Percentiles rank a stretch among this genome's conserved stretches.
phyloP scores from a whole-genome alignment of 805 yeast species.

The Pichia nanzhaoensis region DNA sequence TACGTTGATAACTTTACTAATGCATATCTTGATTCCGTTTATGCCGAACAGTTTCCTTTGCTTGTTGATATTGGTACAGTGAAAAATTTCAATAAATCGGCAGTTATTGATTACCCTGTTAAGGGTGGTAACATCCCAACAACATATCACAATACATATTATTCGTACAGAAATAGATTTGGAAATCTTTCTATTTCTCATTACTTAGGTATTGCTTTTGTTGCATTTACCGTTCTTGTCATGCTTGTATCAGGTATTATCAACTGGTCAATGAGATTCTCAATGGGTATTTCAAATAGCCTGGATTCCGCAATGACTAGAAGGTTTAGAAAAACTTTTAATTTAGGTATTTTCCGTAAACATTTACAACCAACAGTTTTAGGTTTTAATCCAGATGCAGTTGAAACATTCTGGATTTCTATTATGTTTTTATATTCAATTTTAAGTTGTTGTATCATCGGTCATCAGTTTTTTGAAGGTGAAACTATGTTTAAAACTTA shows the following conservation, averaged over 20 bases:
- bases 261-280: slow-evolving; percentile 35
- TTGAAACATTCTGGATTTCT: slow-evolving; percentile 39
- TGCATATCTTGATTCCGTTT: slow-evolving; percentile 17
- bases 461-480: slow-evolving; percentile 17
- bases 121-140: slow-evolving; percentile 18
- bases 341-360: slow-evolving; percentile 21
- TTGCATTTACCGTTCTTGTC: slow-evolving; percentile 45
- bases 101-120: slow-evolving; percentile 33
- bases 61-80: slow-evolving; percentile 28
- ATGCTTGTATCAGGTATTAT: slow-evolving; percentile 35
- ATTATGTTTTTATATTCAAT: slow-evolving; percentile 30
- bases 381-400: slow-evolving; percentile 44
- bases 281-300: slow-evolving; percentile 31
- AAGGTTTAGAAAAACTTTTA: slow-evolving; percentile 24
- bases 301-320: slow-evolving; percentile 25
- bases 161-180: slow-evolving; percentile 26
- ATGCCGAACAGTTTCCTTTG: slow-evolving; percentile 27
- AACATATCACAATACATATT: slow-evolving; percentile 21
- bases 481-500: slow-evolving; percentile 19
- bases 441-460: slow-evolving; percentile 19
- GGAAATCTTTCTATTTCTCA: slow-evolving; percentile 36
- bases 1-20: slow-evolving; percentile 20
- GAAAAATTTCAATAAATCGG: slow-evolving; percentile 28
- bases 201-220: slow-evolving; percentile 38
- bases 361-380: slow-evolving; percentile 15